A percentile compares a stretch with the other conserved stretches of the same genome.
Conservation (phyloP, 371 early-diverging fungal species). For the Mortierella sp. region DNA sequence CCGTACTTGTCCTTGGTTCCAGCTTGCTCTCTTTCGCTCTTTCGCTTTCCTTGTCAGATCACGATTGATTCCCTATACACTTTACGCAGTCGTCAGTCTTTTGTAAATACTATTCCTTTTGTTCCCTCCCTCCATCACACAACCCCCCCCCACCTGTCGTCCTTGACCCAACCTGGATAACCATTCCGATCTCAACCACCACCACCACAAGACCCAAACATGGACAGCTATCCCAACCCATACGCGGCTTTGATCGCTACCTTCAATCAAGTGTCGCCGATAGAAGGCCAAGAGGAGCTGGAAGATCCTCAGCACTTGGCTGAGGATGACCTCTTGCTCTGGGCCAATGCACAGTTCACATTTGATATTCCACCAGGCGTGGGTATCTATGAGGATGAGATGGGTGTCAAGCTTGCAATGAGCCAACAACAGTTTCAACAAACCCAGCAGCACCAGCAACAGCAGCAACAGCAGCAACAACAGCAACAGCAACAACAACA, state of each 20-base stretch:
- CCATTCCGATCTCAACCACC: not conserved
- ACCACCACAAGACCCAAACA: not conserved
- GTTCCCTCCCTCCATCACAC: not conserved
- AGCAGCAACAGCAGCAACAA: constrained; percentile 29
- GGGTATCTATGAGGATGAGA: constrained; percentile 41
- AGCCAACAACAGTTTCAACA: constrained; percentile 45
- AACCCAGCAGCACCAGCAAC: constrained; percentile 35
- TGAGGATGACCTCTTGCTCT: constrained; percentile 66
- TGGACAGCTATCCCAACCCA: constrained; percentile 48
- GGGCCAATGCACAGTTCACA: constrained; percentile 81
- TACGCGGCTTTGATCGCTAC: constrained; percentile 47
- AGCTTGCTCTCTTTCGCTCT: not conserved
- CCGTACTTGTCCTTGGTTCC: not conserved
- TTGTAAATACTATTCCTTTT: not conserved
- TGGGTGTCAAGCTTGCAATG: constrained; percentile 41
- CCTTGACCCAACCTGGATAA: not conserved
- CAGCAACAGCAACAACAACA: constrained; percentile 18
- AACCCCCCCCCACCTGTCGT: not conserved
- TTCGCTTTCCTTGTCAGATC: not conserved
- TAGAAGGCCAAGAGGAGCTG: constrained; percentile 29
- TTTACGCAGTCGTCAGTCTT: not conserved
- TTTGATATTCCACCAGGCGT: constrained; percentile 66
- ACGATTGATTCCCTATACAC: not conserved
- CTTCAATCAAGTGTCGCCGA: constrained; percentile 42
- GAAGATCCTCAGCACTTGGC: constrained; percentile 41